These are phyloP conservation scores for Boechera stricta DNA, from an alignment of 345 rosid species.

Conservation along the genomic window DNA sequence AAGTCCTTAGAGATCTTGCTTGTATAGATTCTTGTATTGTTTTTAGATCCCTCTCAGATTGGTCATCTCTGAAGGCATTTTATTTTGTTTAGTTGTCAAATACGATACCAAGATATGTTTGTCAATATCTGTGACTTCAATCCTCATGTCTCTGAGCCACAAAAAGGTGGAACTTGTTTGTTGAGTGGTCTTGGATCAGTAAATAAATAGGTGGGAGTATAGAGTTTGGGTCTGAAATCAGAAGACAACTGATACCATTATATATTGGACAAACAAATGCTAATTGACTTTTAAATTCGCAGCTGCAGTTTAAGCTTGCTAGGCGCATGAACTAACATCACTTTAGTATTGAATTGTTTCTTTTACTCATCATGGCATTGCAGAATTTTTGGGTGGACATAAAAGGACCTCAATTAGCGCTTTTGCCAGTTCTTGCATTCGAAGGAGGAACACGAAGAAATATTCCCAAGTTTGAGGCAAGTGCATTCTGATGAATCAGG, in stretches of 20 bases:
- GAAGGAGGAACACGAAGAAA: constrained; percentile 89
- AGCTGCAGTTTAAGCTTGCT: constrained; percentile 1
- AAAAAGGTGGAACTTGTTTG: not conserved
- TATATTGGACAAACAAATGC: not conserved
- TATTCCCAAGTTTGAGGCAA: constrained; percentile 75
- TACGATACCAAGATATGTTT: not conserved
- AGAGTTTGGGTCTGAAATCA: not conserved
- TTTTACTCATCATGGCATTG: constrained; percentile 13
- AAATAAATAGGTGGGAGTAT: not conserved
- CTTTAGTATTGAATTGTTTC: not conserved
- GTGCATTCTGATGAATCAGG: constrained; percentile 19
- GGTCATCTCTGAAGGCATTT: not conserved
- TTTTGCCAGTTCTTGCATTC: constrained; percentile 83
- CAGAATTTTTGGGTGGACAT: constrained; percentile 82
- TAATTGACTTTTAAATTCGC: not conserved
- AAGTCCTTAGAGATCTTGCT: constrained; percentile 46
- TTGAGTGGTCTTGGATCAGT: constrained; percentile 10
- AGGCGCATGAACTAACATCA: not conserved
- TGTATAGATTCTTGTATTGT: constrained; percentile 1
- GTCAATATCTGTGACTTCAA: not conserved
- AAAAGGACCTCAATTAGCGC: constrained; percentile 71
- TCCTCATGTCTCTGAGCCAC: not conserved
- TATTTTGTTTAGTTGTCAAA: not conserved
- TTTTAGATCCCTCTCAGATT: constrained; percentile 1
- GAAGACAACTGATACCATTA: not conserved